These are phyloP conservation scores for Blastobotrys terrestris DNA, from an alignment of 805 yeast species.

Conservation along the genomic window DNA sequence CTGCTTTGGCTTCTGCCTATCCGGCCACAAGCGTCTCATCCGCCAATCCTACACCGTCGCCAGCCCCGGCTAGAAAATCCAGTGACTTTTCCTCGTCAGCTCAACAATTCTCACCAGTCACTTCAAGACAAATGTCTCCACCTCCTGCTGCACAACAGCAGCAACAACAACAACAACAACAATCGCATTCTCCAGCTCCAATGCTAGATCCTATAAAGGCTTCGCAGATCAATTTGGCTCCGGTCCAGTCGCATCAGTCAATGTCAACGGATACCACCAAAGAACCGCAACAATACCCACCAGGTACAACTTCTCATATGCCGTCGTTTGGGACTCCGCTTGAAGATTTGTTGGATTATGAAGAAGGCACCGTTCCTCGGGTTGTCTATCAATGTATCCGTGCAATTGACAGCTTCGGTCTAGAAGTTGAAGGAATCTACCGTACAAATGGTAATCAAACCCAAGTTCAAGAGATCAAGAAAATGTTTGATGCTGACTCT, in stretches of 20 bases:
- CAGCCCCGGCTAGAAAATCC: slow-evolving; percentile 2
- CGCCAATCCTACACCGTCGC: slow-evolving; percentile 7
- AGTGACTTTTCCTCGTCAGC: neutral
- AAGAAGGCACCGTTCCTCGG: slow-evolving; percentile 87
- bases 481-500: slow-evolving; percentile 60
- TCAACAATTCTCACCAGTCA: neutral
- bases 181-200: neutral
- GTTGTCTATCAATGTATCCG: slow-evolving; percentile 84
- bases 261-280: neutral
- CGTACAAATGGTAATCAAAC: slow-evolving; percentile 74
- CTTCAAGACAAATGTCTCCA: neutral
- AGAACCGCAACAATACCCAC: slow-evolving; percentile 23
- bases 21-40: slow-evolving; percentile 3
- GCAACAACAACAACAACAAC: neutral
- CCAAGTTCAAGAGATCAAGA: slow-evolving; percentile 66
- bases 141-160: neutral
- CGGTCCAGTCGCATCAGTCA: neutral
- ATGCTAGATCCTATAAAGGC: neutral
- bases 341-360: slow-evolving; percentile 68
- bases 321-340: slow-evolving; percentile 78
- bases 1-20: slow-evolving; percentile 22
- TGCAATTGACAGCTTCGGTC: slow-evolving; percentile 78
- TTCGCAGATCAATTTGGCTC: neutral
- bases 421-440: slow-evolving; percentile 83
- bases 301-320: slow-evolving; percentile 30